These are phyloP conservation scores for Trichoderma sp. DNA, from an alignment of 2,329 filamentous ascomycete species.

Conservation along the genomic window DNA sequence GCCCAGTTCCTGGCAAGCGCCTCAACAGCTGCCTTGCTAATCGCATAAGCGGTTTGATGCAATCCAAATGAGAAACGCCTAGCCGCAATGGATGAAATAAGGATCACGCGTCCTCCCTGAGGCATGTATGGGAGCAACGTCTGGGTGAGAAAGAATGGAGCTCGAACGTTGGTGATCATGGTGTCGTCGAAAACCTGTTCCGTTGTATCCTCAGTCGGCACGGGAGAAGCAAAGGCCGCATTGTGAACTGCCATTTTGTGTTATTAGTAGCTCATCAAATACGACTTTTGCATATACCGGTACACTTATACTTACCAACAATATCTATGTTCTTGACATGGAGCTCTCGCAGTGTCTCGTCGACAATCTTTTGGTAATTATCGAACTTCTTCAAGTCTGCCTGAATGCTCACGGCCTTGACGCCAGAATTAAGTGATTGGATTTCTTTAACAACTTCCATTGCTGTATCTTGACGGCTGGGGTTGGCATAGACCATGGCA, in stretches of 20 bases:
- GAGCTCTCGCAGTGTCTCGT: background rate
- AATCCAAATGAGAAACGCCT: constrained; percentile 35
- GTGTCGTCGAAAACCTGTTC: constrained; percentile 12
- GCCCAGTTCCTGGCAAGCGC: constrained; percentile 39
- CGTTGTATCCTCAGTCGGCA: background rate
- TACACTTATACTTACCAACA: background rate
- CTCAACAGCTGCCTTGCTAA: constrained; percentile 43
- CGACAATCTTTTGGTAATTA: constrained; percentile 10
- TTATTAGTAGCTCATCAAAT: background rate
- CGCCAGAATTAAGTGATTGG: background rate
- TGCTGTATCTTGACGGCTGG: background rate
- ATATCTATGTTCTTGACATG: constrained; percentile 11
- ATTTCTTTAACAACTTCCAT: constrained; percentile 2
- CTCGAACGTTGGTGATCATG: constrained; percentile 6
- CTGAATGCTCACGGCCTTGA: constrained; percentile 9
- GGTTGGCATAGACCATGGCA: constrained; percentile 18
- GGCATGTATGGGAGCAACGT: constrained; percentile 39
- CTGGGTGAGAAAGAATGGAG: constrained; percentile 41
- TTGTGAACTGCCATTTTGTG: background rate
- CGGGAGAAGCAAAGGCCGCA: background rate
- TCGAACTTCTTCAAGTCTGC: constrained; percentile 1
- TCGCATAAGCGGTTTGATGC: constrained; percentile 39
- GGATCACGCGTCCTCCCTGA: constrained; percentile 41
- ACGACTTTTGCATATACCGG: background rate
- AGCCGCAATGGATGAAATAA: constrained; percentile 41